phyloP scores from a whole-genome alignment of 2,329 filamentous ascomycete species.

The Leptographium flavum region DNA sequence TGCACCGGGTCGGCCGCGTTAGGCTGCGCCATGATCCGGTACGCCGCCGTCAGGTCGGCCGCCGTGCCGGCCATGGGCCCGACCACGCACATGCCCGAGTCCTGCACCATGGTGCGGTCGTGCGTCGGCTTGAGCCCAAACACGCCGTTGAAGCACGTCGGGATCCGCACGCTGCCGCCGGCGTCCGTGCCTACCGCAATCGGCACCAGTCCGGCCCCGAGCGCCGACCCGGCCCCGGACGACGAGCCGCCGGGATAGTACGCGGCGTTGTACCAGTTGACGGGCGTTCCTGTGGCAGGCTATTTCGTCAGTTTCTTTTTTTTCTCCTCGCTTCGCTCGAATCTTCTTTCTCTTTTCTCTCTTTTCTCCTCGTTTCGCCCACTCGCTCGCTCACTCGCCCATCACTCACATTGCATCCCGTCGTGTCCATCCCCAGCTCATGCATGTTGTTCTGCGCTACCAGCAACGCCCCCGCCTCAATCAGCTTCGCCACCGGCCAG shows the following conservation, averaged over 20 bases:
- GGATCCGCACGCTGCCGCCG: constrained; percentile 60
- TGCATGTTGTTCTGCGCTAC: constrained; percentile 71
- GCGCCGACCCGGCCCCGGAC: constrained; percentile 58
- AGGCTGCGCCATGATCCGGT: constrained; percentile 62
- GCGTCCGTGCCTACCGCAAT: constrained; percentile 63
- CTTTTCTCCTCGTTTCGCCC: too few relatives aligned
- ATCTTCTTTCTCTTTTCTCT: too few relatives aligned
- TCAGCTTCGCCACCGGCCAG: constrained; percentile 58
- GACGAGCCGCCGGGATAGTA: constrained; percentile 78
- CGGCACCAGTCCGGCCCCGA: constrained; percentile 59
- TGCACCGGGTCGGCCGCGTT: constrained; percentile 49
- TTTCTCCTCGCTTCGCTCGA: too few relatives aligned
- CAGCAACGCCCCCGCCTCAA: constrained; percentile 61
- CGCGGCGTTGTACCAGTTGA: constrained; percentile 59
- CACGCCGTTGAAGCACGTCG: constrained; percentile 60
- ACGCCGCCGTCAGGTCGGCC: constrained; percentile 67
- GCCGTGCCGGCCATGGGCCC: constrained; percentile 67
- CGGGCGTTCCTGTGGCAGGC: constrained; percentile 56
- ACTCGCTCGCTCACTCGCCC: background rate
- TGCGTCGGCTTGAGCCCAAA: constrained; percentile 74
- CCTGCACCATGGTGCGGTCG: constrained; percentile 47
- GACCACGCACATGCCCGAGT: constrained; percentile 43
- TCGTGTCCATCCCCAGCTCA: constrained; percentile 67
- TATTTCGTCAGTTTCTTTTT: background rate
- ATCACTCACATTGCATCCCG: constrained; percentile 57